A percentile compares a stretch with the other conserved stretches of the same genome.
These are phyloP conservation scores for Tetradesmus obliquus DNA, from an alignment of 139 green algal species.

Conservation along the genomic window DNA sequence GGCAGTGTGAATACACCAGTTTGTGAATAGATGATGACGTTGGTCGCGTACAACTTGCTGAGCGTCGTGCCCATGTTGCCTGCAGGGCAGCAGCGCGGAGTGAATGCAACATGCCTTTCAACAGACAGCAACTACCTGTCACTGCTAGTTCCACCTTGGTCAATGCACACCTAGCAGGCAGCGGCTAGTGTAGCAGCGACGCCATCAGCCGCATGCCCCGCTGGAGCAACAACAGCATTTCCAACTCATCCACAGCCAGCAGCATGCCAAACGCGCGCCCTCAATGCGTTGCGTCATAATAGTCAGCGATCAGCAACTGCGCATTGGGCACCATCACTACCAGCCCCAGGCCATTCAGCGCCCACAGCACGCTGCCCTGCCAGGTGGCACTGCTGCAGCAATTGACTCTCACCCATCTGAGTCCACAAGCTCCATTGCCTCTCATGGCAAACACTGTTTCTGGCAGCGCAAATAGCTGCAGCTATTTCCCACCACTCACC, in stretches of 20 bases:
- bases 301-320: constrained; percentile 1
- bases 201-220: neutral
- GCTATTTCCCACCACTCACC: neutral
- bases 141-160: no score
- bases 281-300: constrained; percentile 24
- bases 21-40: no score
- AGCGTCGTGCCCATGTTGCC: no score
- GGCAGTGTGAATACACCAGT: neutral
- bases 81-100: no score
- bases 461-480: neutral
- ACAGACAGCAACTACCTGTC: no score
- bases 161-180: no score
- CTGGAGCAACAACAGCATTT: neutral
- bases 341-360: constrained; percentile 6
- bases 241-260: neutral
- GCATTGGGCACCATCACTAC: constrained; percentile 18
- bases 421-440: no score
- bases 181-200: no score
- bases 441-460: no score
- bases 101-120: no score
- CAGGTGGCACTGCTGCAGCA: neutral
- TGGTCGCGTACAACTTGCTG: no score
- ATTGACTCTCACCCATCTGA: no score
- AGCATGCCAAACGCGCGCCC: constrained; percentile 18
- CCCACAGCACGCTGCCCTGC: neutral